phyloP scores from a whole-genome alignment of 2,329 filamentous ascomycete genomes.

The Phoma sp. region DNA sequence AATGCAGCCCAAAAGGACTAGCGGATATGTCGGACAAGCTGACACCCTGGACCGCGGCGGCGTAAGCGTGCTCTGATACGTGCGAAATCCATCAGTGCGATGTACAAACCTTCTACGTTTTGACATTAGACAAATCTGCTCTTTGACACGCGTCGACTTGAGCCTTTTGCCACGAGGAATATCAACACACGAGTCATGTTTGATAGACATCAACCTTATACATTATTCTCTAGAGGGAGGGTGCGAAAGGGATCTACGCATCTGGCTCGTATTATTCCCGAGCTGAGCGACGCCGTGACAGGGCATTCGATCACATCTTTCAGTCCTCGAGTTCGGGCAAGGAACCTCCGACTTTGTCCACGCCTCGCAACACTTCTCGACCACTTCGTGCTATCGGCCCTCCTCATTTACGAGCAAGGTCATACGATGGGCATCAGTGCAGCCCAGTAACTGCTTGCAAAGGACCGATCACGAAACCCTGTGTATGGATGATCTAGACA shows the following conservation, averaged over 20 bases:
- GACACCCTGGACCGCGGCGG: conserved; percentile 3
- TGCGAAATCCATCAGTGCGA: background rate
- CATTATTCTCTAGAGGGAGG: too few species aligned
- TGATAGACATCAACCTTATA: background rate
- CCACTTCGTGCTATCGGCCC: background rate
- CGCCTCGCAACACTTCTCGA: background rate
- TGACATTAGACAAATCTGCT: background rate
- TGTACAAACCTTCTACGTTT: conserved; percentile 4
- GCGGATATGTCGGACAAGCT: background rate
- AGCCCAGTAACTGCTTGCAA: background rate
- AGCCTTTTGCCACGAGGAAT: background rate
- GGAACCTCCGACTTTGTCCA: background rate
- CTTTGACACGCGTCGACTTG: background rate
- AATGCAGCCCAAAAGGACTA: background rate
- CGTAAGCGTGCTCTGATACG: conserved; percentile 5
- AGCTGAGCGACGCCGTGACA: too few species aligned
- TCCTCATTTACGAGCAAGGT: background rate
- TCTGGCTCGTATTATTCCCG: too few species aligned
- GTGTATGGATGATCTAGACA: background rate
- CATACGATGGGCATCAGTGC: conserved; percentile 6
- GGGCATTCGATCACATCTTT: too few species aligned
- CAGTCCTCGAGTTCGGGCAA: too few species aligned
- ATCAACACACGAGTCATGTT: background rate
- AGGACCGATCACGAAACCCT: background rate
- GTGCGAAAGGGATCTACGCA: background rate